phyloP scores from a whole-genome alignment of 352 stramenopile genomes.

The Phytophthora quininea region DNA sequence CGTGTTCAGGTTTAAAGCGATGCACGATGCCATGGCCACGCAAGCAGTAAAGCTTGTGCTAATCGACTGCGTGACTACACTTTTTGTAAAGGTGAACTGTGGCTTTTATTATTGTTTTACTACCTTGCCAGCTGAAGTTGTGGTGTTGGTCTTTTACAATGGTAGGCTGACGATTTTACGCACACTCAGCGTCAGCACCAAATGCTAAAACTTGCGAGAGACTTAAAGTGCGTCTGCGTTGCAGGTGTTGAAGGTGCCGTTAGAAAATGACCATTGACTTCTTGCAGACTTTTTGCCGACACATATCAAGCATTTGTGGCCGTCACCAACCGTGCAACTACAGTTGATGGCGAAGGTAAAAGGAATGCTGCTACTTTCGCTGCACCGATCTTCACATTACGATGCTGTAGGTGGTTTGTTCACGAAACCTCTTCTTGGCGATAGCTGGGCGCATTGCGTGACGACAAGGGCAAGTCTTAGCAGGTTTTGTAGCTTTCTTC shows the following conservation, averaged over 20 bases:
- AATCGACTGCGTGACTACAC: conserved; percentile 72
- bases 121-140: not conserved
- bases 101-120: not conserved
- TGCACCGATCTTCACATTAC: conserved; percentile 6
- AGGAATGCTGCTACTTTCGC: not conserved
- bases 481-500: conserved; percentile 6
- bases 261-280: not conserved
- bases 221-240: conserved; percentile 49
- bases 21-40: conserved; percentile 53
- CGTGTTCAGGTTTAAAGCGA: conserved; percentile 55
- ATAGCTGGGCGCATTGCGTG: conserved; percentile 75
- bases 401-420: conserved; percentile 47
- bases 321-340: conserved; percentile 70
- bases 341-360: conserved; percentile 37
- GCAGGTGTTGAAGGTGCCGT: too few relatives aligned
- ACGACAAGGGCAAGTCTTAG: conserved; percentile 49
- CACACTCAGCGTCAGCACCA: conserved; percentile 50
- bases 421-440: conserved; percentile 66
- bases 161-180: conserved; percentile 43
- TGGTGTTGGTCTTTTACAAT: conserved; percentile 1
- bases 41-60: conserved; percentile 68
- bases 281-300: conserved; percentile 61
- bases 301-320: conserved; percentile 69
- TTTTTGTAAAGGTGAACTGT: conserved; percentile 60
- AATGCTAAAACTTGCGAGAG: conserved; percentile 53